Conservation (phyloP, 176 grass and related monocot species). For the Tuctoria greenei region DNA sequence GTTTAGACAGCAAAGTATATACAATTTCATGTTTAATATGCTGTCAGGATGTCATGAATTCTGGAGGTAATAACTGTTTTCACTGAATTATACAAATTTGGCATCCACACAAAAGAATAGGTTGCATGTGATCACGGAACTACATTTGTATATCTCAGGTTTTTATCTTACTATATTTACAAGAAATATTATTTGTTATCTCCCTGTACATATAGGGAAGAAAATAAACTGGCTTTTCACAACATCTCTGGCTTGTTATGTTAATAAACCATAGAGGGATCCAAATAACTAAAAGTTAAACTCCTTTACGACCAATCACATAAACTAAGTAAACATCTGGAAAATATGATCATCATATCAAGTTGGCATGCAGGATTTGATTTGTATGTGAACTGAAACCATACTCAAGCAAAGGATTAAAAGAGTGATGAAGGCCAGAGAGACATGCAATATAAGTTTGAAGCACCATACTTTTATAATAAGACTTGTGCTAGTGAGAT, state of each 20-base stretch:
- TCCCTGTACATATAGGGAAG: neutral
- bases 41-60: neutral
- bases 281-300: conserved; percentile 4
- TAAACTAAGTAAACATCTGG: neutral
- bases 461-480: neutral
- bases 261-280: neutral
- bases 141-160: too few species aligned
- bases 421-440: neutral
- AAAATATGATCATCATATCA: neutral
- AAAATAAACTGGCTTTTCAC: conserved; percentile 10
- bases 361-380: neutral
- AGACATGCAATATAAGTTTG: neutral
- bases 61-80: neutral
- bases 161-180: neutral
- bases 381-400: neutral
- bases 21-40: too few species aligned
- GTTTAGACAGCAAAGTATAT: too few species aligned
- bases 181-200: neutral
- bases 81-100: neutral
- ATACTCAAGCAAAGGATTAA: neutral
- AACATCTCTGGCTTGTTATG: neutral
- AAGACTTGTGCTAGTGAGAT: neutral
- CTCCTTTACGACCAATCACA: conserved; percentile 6
- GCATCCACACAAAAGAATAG: neutral
- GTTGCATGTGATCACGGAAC: neutral